A percentile compares a stretch with the other conserved stretches of the same genome.
These are phyloP conservation scores for Paracoccidioides brasiliensis DNA, from an alignment of 2,329 filamentous ascomycete genomes.

Conservation along the genomic window DNA sequence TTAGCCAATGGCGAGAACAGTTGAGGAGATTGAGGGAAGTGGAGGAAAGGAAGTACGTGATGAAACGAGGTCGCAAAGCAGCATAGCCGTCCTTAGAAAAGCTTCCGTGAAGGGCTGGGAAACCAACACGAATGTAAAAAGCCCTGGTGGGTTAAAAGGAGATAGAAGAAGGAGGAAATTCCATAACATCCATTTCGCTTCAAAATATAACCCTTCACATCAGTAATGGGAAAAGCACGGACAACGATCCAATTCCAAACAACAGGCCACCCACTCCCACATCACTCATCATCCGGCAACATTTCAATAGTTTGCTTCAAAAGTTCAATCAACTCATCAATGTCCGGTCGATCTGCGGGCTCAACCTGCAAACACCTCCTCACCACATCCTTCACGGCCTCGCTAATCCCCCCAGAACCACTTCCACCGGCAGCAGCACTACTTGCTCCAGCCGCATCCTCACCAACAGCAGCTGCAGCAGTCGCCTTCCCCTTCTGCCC, in stretches of 20 bases:
- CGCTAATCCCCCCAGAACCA: slow-evolving; percentile 46
- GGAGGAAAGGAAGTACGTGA: too few species aligned
- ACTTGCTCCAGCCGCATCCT: slow-evolving; percentile 16
- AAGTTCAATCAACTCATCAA: slow-evolving; percentile 67
- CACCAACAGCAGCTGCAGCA: slow-evolving; percentile 16
- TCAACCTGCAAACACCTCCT: slow-evolving; percentile 77
- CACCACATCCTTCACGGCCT: slow-evolving; percentile 75
- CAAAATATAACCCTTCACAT: too few species aligned
- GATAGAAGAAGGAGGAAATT: too few species aligned
- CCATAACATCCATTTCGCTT: too few species aligned
- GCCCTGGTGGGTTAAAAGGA: too few species aligned
- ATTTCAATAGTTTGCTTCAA: slow-evolving; percentile 57
- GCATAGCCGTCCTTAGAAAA: too few species aligned
- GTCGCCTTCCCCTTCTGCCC: slow-evolving; percentile 42
- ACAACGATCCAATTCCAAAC: neutral
- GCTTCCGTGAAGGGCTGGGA: too few species aligned
- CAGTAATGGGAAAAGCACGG: neutral
- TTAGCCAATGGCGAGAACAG: too few species aligned
- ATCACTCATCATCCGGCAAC: slow-evolving; percentile 7
- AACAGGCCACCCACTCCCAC: neutral
- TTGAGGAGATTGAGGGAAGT: too few species aligned
- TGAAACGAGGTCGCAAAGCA: too few species aligned
- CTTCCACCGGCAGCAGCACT: slow-evolving; percentile 19
- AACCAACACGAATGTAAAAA: too few species aligned
- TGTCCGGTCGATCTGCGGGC: slow-evolving; percentile 72